Conservation (phyloP, 2,329 filamentous ascomycete species). For the Beauveria sp. region DNA sequence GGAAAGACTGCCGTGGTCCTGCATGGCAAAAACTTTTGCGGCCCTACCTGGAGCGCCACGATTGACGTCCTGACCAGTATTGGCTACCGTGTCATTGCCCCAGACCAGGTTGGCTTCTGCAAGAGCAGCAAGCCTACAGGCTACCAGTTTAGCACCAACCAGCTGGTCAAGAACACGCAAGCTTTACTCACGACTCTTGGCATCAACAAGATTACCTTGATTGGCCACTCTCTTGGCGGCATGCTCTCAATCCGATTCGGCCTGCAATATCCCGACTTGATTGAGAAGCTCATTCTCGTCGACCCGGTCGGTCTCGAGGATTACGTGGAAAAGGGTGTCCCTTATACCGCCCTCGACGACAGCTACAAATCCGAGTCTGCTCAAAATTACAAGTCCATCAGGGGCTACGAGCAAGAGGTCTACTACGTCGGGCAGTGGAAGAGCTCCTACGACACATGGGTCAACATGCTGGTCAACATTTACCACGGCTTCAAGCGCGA, state of each 20-base stretch:
- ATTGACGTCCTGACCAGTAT: slow-evolving; percentile 30
- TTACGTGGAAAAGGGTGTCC: slow-evolving; percentile 42
- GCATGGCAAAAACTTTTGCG: slow-evolving; percentile 51
- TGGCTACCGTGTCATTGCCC: slow-evolving; percentile 45
- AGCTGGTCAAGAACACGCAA: slow-evolving; percentile 43
- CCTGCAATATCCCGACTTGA: slow-evolving; percentile 39
- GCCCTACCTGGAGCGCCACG: slow-evolving; percentile 43
- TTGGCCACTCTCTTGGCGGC: slow-evolving; percentile 49
- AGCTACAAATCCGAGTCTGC: slow-evolving; percentile 29
- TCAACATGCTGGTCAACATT: slow-evolving; percentile 45
- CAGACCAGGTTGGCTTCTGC: slow-evolving; percentile 51
- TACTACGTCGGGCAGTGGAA: slow-evolving; percentile 44
- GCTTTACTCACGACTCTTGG: slow-evolving; percentile 36
- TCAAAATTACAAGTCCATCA: slow-evolving; percentile 36
- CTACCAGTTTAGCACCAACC: slow-evolving; percentile 46
- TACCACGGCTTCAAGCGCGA: slow-evolving; percentile 37
- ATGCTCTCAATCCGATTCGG: slow-evolving; percentile 46
- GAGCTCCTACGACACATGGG: slow-evolving; percentile 44
- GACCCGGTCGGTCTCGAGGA: slow-evolving; percentile 48
- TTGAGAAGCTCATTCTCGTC: slow-evolving; percentile 38
- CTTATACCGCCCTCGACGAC: slow-evolving; percentile 35
- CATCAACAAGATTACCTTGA: slow-evolving; percentile 36
- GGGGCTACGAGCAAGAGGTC: slow-evolving; percentile 37
- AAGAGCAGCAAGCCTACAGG: slow-evolving; percentile 43
- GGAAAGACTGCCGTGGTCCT: slow-evolving; percentile 39